Evolutionary conservation across 202 grass and related monocot species (phyloP), one percentile per base, ranked within the genome.

Genomic region (Elaeis oleifera): DNA sequence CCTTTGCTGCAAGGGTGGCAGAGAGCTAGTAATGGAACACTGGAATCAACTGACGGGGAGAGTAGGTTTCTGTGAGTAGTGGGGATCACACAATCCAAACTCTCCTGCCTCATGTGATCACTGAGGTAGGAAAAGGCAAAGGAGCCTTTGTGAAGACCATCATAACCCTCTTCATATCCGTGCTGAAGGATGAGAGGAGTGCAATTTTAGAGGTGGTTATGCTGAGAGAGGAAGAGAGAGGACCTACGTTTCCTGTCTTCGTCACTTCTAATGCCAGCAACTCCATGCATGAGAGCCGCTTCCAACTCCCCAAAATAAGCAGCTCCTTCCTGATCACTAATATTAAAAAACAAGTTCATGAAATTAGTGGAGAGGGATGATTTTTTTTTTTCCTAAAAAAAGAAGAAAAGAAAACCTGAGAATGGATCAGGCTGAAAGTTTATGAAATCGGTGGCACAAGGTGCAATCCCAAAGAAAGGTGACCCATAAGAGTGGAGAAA

Each of bases 251-350:
- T 81, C 52, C 64, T 78, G 15, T 79, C 66, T 61, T 67, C 82
- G 69, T 90, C 70, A 61, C 73, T 66, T 69, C 80, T 74, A 39
- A 85, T 76, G 16, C 78, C 62, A 74, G 67, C 70, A 56, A 85
- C 87, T 74, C 83, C 81, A 63, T 88, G 87, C 76, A 88, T 83
- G 53, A 96, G 79, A 82, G 91, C 91, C 49, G 78, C 84, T 66
- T 90, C 91, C 67, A 96, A 64, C 65, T 80, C 91, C 50, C 87
- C 87, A 71, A 90, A 85, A 54, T 96, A 96, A 73, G 71, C 18
- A 58, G 61, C 76, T 51, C 81, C 87, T 67, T 65, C 90, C 59
- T 88, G 87, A 51, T 96, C 76, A 25, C 83, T 83, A 71, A 20
- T 21, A 27, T 28, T 8, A 56, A 52, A 13, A 44, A 44, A 36